Percentiles rank a stretch among this genome's conserved stretches.
These are phyloP conservation scores for Balakata baccata DNA, from an alignment of 345 rosid species.

Conservation along the genomic window DNA sequence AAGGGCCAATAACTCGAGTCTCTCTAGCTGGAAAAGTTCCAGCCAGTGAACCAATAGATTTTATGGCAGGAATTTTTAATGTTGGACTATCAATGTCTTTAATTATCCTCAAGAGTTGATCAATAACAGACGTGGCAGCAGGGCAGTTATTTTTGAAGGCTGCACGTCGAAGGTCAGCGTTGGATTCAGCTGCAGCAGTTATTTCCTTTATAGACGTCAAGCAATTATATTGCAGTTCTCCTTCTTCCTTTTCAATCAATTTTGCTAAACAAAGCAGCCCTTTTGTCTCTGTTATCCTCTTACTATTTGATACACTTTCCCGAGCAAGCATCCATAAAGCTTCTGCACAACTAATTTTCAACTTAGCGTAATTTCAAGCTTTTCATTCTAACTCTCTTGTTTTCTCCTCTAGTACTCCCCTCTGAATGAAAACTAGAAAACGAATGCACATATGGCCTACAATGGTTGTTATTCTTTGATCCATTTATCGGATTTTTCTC, in stretches of 20 bases:
- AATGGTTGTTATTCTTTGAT: slow-evolving; percentile 22
- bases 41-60: slow-evolving; percentile 72
- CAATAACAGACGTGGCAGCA: slow-evolving; percentile 83
- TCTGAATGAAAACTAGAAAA: slow-evolving; percentile 42
- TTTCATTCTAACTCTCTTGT: slow-evolving; percentile 68
- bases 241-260: slow-evolving; percentile 64
- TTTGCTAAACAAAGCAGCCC: slow-evolving; percentile 89
- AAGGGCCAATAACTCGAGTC: slow-evolving; percentile 60
- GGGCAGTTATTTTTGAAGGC: slow-evolving; percentile 82
- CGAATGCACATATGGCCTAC: slow-evolving; percentile 38
- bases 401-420: slow-evolving; percentile 34
- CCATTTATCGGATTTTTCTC: slow-evolving; percentile 29
- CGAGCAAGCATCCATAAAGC: slow-evolving; percentile 88
- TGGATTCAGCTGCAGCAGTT: slow-evolving; percentile 67
- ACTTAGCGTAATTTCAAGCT: slow-evolving; percentile 52
- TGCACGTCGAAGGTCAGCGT: slow-evolving; percentile 67
- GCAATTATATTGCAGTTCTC: slow-evolving; percentile 68
- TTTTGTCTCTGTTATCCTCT: slow-evolving; percentile 79
- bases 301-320: slow-evolving; percentile 65
- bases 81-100: slow-evolving; percentile 46
- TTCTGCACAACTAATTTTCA: slow-evolving; percentile 62
- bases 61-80: slow-evolving; percentile 61
- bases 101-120: slow-evolving; percentile 67
- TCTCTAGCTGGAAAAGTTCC: slow-evolving; percentile 89
- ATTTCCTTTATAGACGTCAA: slow-evolving; percentile 85